These are phyloP conservation scores for Yamagishiella unicocca DNA, from an alignment of 139 green algal species.

Conservation along the genomic window DNA sequence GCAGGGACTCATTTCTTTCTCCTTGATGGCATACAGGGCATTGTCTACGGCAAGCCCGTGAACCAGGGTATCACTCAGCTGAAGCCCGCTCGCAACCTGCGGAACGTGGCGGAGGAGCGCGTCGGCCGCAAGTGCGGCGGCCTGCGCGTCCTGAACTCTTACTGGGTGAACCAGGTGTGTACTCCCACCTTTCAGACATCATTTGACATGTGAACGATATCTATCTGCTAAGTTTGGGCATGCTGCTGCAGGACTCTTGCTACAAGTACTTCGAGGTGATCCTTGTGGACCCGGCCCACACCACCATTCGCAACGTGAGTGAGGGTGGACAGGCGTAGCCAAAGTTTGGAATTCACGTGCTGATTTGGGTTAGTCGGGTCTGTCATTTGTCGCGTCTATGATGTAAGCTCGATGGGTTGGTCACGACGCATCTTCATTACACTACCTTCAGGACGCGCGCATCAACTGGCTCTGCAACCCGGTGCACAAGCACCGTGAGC, in stretches of 20 bases:
- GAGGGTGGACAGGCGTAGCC: neutral
- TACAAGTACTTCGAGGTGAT: constrained; percentile 99
- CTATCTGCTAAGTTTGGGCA: no score
- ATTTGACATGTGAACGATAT: neutral
- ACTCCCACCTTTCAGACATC: neutral
- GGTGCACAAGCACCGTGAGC: constrained; percentile 99
- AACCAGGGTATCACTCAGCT: constrained; percentile 97
- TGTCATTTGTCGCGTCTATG: neutral
- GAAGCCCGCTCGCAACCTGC: constrained; percentile 96
- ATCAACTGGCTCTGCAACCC: constrained; percentile 99
- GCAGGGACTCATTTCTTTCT: neutral
- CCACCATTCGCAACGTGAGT: constrained; percentile 91
- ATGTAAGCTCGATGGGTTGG: no score
- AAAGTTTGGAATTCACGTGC: neutral
- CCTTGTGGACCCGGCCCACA: constrained; percentile 97
- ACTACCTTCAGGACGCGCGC: constrained; percentile 90
- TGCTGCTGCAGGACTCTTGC: constrained; percentile 89
- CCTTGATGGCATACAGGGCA: constrained; percentile 78
- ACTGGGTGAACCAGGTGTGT: constrained; percentile 98
- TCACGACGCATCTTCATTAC: no score
- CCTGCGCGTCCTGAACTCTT: constrained; percentile 99
- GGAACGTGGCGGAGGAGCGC: constrained; percentile 95
- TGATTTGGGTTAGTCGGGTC: neutral
- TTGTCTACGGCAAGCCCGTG: constrained; percentile 98
- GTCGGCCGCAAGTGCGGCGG: constrained; percentile 93